phyloP scores from a whole-genome alignment of 2,329 filamentous ascomycete genomes.

The Colletotrichum sp. region DNA sequence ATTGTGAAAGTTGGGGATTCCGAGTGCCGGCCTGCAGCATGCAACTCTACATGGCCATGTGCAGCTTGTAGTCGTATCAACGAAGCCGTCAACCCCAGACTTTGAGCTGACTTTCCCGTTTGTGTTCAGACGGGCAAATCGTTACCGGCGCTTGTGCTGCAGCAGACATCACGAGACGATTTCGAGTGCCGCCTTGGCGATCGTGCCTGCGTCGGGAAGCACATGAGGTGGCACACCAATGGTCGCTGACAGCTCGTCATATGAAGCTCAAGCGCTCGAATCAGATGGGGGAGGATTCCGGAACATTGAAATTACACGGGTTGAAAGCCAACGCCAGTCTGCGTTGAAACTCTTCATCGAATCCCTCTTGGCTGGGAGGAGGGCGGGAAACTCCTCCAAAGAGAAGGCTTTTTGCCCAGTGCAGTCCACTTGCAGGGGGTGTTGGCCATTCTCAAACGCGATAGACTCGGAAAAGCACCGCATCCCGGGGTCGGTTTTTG shows the following conservation, averaged over 20 bases:
- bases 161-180: not conserved
- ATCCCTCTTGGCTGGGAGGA: not conserved
- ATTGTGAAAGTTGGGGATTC: not conserved
- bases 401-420: not conserved
- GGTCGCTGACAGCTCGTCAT: not conserved
- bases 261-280: not conserved
- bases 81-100: not conserved
- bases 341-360: not conserved
- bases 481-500: not conserved
- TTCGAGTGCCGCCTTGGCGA: not conserved
- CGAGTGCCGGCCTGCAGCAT: conserved; percentile 1
- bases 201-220: not conserved
- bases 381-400: not conserved
- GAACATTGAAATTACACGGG: not conserved
- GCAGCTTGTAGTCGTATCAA: not conserved
- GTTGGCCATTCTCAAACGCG: not conserved
- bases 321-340: not conserved
- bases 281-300: not conserved
- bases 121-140: not conserved
- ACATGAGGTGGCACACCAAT: not conserved
- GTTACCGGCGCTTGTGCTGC: not conserved
- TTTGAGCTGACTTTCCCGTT: not conserved
- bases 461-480: not conserved
- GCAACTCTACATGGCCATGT: not conserved
- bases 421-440: not conserved